These are phyloP conservation scores for Alternaria arborescens DNA, from an alignment of 2,329 filamentous ascomycete genomes.

Conservation along the genomic window DNA sequence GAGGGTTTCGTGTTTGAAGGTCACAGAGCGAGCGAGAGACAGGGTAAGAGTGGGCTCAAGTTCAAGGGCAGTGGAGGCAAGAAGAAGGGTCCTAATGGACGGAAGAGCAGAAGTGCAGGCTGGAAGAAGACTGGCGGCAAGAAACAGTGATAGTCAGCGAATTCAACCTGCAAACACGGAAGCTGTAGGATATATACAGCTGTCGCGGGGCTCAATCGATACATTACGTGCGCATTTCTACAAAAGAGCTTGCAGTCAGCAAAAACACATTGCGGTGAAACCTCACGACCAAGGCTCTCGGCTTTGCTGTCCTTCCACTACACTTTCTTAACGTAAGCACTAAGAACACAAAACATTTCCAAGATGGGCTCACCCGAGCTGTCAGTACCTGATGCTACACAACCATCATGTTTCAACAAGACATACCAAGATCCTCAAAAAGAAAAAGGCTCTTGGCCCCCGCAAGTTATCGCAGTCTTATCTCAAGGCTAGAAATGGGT, in stretches of 20 bases:
- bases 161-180: not conserved
- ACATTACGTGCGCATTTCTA: not conserved
- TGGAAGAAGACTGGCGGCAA: slow-evolving; percentile 55
- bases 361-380: not conserved
- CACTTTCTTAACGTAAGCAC: not conserved
- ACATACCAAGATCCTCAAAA: not conserved
- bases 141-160: slow-evolving; percentile 24
- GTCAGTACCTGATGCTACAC: not conserved
- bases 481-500: slow-evolving; percentile 1
- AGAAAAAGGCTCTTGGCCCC: not conserved
- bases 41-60: slow-evolving; percentile 70
- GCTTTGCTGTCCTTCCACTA: not conserved
- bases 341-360: not conserved
- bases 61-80: slow-evolving; percentile 58
- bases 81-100: slow-evolving; percentile 54
- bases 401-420: not conserved
- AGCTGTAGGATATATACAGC: not conserved
- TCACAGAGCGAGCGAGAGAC: slow-evolving; percentile 72
- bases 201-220: not conserved
- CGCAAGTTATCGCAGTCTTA: not conserved
- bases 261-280: not conserved
- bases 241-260: not conserved
- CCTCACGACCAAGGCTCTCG: not conserved
- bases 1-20: slow-evolving; percentile 84
- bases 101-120: slow-evolving; percentile 54